A percentile compares a stretch with the other conserved stretches of the same genome.
Evolutionary conservation across 352 stramenopile species (phyloP).

Genomic region (Phytophthora cactorum): DNA sequence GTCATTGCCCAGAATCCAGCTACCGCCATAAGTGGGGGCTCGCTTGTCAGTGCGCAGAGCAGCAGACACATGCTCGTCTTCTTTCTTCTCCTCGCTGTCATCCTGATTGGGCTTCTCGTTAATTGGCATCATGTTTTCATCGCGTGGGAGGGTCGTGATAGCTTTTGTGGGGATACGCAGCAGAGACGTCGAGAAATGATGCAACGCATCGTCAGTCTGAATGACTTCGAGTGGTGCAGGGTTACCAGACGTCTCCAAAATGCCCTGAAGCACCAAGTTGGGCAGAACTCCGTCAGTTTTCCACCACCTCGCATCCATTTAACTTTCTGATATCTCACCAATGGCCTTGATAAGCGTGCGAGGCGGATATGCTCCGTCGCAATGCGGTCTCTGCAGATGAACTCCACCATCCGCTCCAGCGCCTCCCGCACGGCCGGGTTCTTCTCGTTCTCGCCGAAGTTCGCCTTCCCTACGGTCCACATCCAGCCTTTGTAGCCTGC

Average conservation of each 20-base stretch:
- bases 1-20: constrained; percentile 83
- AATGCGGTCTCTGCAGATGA: constrained; percentile 51
- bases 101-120: constrained; percentile 41
- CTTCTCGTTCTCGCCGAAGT: constrained; percentile 86
- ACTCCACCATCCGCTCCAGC: constrained; percentile 78
- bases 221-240: constrained; percentile 53
- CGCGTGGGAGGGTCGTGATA: constrained; percentile 80
- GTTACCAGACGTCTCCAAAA: constrained; percentile 53
- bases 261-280: constrained; percentile 34
- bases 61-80: constrained; percentile 3
- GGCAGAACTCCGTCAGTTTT: constrained; percentile 2
- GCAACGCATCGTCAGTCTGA: constrained; percentile 62
- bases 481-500: constrained; percentile 84
- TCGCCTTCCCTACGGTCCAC: constrained; percentile 81
- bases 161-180: constrained; percentile 73
- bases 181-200: constrained; percentile 70
- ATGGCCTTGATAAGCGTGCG: constrained; percentile 30
- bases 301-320: background rate
- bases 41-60: constrained; percentile 20
- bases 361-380: constrained; percentile 40
- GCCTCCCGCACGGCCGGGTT: constrained; percentile 75
- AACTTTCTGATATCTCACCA: constrained; percentile 16
- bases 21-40: constrained; percentile 57
- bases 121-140: constrained; percentile 57
- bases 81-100: constrained; percentile 29